These are phyloP conservation scores for Penicillium sp. DNA, from an alignment of 2,329 filamentous ascomycete genomes.

Conservation along the genomic window DNA sequence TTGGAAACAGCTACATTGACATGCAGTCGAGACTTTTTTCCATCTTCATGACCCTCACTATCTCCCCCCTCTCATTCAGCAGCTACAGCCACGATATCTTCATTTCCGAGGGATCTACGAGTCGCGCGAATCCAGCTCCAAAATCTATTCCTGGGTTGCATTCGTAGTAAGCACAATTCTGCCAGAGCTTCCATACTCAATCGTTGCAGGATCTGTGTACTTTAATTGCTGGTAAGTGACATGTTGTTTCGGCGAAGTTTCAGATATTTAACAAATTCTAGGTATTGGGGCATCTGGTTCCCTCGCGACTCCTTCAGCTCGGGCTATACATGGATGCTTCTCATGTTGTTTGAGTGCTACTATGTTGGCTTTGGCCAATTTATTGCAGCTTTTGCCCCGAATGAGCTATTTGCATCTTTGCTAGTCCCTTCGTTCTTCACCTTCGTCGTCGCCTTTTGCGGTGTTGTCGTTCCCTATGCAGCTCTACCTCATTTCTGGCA, in stretches of 20 bases:
- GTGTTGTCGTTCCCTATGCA: slow-evolving; percentile 67
- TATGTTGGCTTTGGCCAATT: slow-evolving; percentile 65
- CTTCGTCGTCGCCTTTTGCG: slow-evolving; percentile 70
- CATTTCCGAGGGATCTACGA: slow-evolving; percentile 66
- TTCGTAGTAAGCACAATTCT: slow-evolving; percentile 65
- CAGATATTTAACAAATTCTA: slow-evolving; percentile 13
- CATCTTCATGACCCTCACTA: slow-evolving; percentile 73
- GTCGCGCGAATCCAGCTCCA: slow-evolving; percentile 70
- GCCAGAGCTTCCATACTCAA: slow-evolving; percentile 67
- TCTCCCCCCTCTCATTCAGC: slow-evolving; percentile 73
- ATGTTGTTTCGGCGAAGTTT: background rate
- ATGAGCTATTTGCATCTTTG: slow-evolving; percentile 64
- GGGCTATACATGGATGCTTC: slow-evolving; percentile 61
- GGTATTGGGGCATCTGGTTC: slow-evolving; percentile 57
- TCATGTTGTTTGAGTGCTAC: slow-evolving; percentile 66
- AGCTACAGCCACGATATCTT: slow-evolving; percentile 71
- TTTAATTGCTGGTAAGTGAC: slow-evolving; percentile 59
- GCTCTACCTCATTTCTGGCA: slow-evolving; percentile 66
- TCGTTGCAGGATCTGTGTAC: slow-evolving; percentile 65
- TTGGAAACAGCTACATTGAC: slow-evolving; percentile 58
- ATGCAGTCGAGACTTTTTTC: slow-evolving; percentile 72
- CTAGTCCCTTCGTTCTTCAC: slow-evolving; percentile 69
- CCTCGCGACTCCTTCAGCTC: slow-evolving; percentile 56
- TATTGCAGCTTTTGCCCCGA: slow-evolving; percentile 65
- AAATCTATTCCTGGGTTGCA: slow-evolving; percentile 75